phyloP scores from a whole-genome alignment of 371 early-diverging fungal genomes.

The Mucor sp. region DNA sequence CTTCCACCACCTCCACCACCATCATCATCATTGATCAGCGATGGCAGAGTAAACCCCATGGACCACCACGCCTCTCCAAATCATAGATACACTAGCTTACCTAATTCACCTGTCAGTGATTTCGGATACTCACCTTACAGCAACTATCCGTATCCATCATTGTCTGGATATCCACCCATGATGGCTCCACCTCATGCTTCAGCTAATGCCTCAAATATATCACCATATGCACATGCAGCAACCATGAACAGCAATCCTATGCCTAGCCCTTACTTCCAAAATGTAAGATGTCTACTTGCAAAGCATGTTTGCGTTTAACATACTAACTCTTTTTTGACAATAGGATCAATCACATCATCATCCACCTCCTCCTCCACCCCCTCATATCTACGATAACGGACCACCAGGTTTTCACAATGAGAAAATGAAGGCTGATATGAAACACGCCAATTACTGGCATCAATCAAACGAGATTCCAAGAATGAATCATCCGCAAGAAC shows the following conservation, averaged over 20 bases:
- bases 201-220: not conserved
- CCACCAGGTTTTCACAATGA: not conserved
- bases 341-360: not conserved
- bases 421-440: not conserved
- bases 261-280: conserved; percentile 10
- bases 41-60: not conserved
- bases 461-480: not conserved
- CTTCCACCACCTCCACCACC: not conserved
- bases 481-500: conserved; percentile 9
- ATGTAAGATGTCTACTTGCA: not conserved
- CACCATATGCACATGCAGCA: not conserved
- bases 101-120: conserved; percentile 34
- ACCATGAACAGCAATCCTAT: not conserved
- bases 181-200: not conserved
- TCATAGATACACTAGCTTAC: conserved; percentile 24
- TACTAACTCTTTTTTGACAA: not conserved
- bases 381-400: conserved; percentile 5
- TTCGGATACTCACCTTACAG: conserved; percentile 32
- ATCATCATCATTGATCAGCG: not conserved
- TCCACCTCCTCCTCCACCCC: conserved; percentile 5
- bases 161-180: conserved; percentile 10
- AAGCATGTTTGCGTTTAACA: no score
- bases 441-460: not conserved
- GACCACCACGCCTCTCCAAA: conserved; percentile 15
- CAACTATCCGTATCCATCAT: conserved; percentile 20